Evolutionary conservation across 768 basidiomycete genomes (phyloP).

Genomic region (Russula griseocarnosa): DNA sequence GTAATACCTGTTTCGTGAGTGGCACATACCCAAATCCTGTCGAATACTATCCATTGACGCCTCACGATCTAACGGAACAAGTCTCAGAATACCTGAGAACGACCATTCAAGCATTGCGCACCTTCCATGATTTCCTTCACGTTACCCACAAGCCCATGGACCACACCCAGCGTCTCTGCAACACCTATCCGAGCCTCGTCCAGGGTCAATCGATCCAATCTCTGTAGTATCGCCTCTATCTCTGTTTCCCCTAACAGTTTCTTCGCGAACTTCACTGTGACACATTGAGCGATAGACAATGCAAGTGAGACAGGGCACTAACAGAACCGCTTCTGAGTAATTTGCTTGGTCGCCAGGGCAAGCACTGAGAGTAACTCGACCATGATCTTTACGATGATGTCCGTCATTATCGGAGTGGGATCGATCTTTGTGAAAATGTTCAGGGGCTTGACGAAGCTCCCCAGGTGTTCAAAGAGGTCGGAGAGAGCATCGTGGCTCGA

Average conservation of each 20-base stretch:
- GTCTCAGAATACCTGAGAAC: not conserved
- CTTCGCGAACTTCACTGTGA: not conserved
- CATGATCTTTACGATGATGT: not conserved
- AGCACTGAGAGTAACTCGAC: not conserved
- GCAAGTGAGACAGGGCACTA: not conserved
- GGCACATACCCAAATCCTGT: not conserved
- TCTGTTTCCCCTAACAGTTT: not conserved
- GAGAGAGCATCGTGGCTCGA: not conserved
- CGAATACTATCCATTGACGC: not conserved
- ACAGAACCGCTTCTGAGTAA: not conserved
- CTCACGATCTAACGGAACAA: not conserved
- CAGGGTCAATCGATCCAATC: not conserved
- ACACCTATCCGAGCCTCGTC: conserved; percentile 1
- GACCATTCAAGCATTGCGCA: not conserved
- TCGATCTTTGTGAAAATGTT: not conserved
- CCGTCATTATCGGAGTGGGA: not conserved
- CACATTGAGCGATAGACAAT: not conserved
- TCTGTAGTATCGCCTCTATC: not conserved
- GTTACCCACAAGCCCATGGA: not conserved
- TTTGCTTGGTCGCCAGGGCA: not conserved
- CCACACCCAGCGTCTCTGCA: not conserved
- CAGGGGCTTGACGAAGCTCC: not conserved
- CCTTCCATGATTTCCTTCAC: not conserved
- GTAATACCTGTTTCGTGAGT: not conserved
- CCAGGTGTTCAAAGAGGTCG: not conserved